A percentile compares a stretch with the other conserved stretches of the same genome.
phyloP scores from a whole-genome alignment of 139 green algal genomes.

The Chlamydomonas eustigma region DNA sequence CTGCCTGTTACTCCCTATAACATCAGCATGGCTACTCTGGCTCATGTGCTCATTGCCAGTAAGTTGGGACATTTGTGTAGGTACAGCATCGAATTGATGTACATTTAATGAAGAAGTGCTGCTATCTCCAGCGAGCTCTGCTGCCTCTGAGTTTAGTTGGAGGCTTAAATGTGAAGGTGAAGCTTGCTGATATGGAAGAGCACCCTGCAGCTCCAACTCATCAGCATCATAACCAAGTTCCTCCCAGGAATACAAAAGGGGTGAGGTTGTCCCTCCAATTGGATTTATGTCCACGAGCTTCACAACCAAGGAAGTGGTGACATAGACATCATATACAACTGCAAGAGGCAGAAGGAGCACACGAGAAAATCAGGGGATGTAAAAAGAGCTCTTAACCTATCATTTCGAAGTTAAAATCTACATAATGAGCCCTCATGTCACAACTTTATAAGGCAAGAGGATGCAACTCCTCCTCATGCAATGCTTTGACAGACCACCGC shows the following conservation, averaged over 20 bases:
- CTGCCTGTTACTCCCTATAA: not conserved
- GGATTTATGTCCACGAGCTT: slow-evolving; percentile 91
- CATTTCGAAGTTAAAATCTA: no score
- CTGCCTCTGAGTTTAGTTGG: not conserved
- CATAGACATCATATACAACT: slow-evolving; percentile 74
- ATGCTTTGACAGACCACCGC: no score
- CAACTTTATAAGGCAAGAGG: no score
- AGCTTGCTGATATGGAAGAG: not conserved
- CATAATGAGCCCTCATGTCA: no score
- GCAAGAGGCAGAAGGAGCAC: no score
- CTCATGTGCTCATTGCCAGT: not conserved
- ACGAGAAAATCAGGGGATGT: no score
- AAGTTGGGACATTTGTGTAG: no score
- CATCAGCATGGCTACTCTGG: not conserved
- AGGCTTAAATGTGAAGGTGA: not conserved
- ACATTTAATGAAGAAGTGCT: not conserved
- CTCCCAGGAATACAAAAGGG: slow-evolving; percentile 75
- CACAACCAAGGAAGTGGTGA: slow-evolving; percentile 51
- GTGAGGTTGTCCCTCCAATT: slow-evolving; percentile 62
- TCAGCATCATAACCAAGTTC: slow-evolving; percentile 21
- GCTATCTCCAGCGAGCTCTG: not conserved
- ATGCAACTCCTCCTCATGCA: no score
- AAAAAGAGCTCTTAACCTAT: no score
- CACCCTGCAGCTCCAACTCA: no score
- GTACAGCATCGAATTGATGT: not conserved